Evolutionary conservation across 1,284 basidiomycete genomes (phyloP).

Genomic region (Sanguinoderma infundibulare): DNA sequence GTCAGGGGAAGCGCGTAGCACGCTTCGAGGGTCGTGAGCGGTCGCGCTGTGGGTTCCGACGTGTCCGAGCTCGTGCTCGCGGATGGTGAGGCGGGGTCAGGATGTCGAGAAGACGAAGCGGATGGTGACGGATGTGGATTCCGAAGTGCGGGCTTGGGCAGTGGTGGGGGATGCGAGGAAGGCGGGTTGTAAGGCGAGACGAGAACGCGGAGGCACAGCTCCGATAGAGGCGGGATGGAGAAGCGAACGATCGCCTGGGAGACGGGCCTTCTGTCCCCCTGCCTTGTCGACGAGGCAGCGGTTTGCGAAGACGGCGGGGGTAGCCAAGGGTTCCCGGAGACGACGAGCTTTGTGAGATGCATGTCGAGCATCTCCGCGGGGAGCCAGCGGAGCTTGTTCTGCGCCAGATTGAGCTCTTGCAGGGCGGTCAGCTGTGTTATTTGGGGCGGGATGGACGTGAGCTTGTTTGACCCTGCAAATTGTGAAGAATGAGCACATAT

Average conservation of each 20-base stretch:
- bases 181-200: conserved; percentile 36
- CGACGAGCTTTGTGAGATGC: conserved; percentile 47
- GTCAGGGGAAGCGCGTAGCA: conserved; percentile 24
- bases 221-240: conserved; percentile 50
- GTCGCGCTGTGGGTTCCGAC: not conserved
- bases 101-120: conserved; percentile 15
- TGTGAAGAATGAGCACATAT: not conserved
- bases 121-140: conserved; percentile 13
- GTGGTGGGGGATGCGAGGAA: not conserved
- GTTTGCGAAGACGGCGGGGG: conserved; percentile 20
- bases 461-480: conserved; percentile 54
- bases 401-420: conserved; percentile 62
- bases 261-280: conserved; percentile 14
- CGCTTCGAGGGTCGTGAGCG: conserved; percentile 39
- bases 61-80: no score
- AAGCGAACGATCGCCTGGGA: conserved; percentile 30
- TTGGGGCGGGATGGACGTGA: conserved; percentile 67
- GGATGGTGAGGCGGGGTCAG: not conserved
- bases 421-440: conserved; percentile 60
- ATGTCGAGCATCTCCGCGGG: conserved; percentile 69
- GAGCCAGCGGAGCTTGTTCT: conserved; percentile 62
- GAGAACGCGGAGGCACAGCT: conserved; percentile 54
- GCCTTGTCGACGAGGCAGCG: not conserved
- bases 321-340: conserved; percentile 65
- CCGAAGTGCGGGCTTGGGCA: not conserved